Evolutionary conservation across 768 basidiomycete species (phyloP), one percentile per base, ranked within the genome.

Genomic region (Kwoniella mangroviensis): DNA sequence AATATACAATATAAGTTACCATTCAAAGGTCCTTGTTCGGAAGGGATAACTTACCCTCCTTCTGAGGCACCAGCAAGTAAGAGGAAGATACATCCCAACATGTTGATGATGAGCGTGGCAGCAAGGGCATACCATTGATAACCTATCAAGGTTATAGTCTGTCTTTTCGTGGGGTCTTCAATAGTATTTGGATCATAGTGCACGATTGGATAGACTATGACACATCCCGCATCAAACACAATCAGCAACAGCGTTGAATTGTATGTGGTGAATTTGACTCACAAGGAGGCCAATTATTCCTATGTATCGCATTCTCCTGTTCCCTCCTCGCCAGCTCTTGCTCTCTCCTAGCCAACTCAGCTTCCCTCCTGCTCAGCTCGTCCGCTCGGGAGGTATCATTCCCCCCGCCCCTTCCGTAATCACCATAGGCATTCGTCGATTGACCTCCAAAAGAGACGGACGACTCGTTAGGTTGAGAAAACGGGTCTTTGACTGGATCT

Each of bases 281-380:
- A 91, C 94, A 95, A 15, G 89, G 89, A 42, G 96, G 96, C 90
- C 92, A 99, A 84, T 99, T 99, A 81, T 92, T 95, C 75, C 93
- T 92, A 56, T 87, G 86, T 71, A 89, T 85, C 78, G 90, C 89
- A 40, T 98, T 86, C 73, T 95, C 94, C 64, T 85, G 86, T 84
- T 98, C 94, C 54, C 96, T 86, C 71, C 87, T 87, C 56, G 87
- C 88, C 10, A 98, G 83, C 66, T 93, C 90, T 41, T 90, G 91
- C 67, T 83, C 82, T 55, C 76, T 71, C 53, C 68, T 69, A 58
- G 70, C 67, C 69, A 83, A 52, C 54, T 75, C 75, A 59, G 71
- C 71, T 59, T 75, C 79, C 45, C 74, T 67, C 62, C 45, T 21
- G 57, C 73, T 73, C 6, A 68, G 42, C 10, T 76, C 74, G 41